These are phyloP conservation scores for Ampelomyces quisqualis DNA, from an alignment of 2,329 filamentous ascomycete species.

Conservation along the genomic window DNA sequence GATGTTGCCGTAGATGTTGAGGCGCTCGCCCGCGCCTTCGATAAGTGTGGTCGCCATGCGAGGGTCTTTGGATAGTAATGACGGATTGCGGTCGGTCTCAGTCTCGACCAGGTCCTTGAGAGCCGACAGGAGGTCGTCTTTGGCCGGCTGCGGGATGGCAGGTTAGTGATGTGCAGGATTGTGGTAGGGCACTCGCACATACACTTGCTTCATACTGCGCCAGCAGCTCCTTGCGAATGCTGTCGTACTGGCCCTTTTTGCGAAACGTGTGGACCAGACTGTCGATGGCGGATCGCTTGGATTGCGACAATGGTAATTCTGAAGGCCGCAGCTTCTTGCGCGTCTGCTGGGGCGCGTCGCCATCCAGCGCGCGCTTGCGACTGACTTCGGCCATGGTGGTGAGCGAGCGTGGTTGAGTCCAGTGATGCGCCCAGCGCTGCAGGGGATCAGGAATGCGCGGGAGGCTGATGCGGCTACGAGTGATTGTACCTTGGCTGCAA, in stretches of 20 bases:
- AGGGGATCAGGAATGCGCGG: slow-evolving; percentile 6
- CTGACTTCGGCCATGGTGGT: slow-evolving; percentile 36
- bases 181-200: no score
- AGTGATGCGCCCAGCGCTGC: slow-evolving; percentile 1
- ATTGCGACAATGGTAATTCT: slow-evolving; percentile 71
- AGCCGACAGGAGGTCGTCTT: slow-evolving; percentile 64
- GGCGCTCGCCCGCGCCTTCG: slow-evolving; percentile 75
- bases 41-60: slow-evolving; percentile 73
- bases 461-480: slow-evolving; percentile 1
- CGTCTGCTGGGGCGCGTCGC: slow-evolving; percentile 32
- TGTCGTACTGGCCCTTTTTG: slow-evolving; percentile 82
- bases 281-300: slow-evolving; percentile 73
- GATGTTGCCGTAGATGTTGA: slow-evolving; percentile 71
- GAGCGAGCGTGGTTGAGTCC: slow-evolving; percentile 3
- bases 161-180: slow-evolving; percentile 2
- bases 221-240: slow-evolving; percentile 74
- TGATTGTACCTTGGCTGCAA: not conserved
- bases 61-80: slow-evolving; percentile 70
- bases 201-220: slow-evolving; percentile 72
- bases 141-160: slow-evolving; percentile 59
- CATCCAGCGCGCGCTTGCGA: slow-evolving; percentile 35
- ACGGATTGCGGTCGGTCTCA: slow-evolving; percentile 74
- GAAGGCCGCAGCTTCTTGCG: slow-evolving; percentile 69
- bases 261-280: slow-evolving; percentile 77
- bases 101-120: slow-evolving; percentile 69